Base-by-base conservation (phyloP, 345 rosid genomes). In the Syzygium aromaticum region DNA sequence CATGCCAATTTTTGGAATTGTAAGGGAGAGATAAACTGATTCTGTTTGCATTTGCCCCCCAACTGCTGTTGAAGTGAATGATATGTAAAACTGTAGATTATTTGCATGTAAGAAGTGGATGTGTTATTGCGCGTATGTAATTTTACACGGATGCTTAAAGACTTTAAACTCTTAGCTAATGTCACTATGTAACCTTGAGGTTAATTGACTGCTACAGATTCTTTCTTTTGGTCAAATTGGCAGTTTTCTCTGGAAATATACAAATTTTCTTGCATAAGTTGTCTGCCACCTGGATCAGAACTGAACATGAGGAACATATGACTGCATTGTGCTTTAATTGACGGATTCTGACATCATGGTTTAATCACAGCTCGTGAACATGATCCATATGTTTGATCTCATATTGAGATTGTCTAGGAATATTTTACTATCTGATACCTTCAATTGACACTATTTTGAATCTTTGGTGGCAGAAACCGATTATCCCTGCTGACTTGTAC, bases 401-500 rank as follows among this genome's bases (percentile, higher is more conserved):
- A 73, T 38, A 19, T 73, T 33, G 80, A 38, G 23, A 73, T 40
- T 38, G 5, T 30, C 78, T 67, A 16, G 78, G 49, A 33, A 38
- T 73, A 73, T 73, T 17, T 73, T 73, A 73, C 80, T 23, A 23
- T 23, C 63, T 38, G 80, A 33, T 25, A 73, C 43, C 80, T 33
- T 57, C 87, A 61, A 21, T 86, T 73, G 38, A 73, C 49, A 38
- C 80, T 73, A n/a, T 52, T 19, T 86, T 57, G 84, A 8, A 17
- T 87, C 53, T 89, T 52, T 84, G 85, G 89, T 28, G 22, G 49
- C 95, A 98, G 99, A 98, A 93, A 92, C 98, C 99, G 52, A 96
- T 98, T 53, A 89, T 95, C 85, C 99, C 99, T 87, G 64, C 90
- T n/a, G 95, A 95, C 85, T 85, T 95, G 63, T 96, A 95, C 88